These are phyloP conservation scores for Termitomyces eurrhizus DNA, from an alignment of 768 basidiomycete genomes.

Conservation along the genomic window DNA sequence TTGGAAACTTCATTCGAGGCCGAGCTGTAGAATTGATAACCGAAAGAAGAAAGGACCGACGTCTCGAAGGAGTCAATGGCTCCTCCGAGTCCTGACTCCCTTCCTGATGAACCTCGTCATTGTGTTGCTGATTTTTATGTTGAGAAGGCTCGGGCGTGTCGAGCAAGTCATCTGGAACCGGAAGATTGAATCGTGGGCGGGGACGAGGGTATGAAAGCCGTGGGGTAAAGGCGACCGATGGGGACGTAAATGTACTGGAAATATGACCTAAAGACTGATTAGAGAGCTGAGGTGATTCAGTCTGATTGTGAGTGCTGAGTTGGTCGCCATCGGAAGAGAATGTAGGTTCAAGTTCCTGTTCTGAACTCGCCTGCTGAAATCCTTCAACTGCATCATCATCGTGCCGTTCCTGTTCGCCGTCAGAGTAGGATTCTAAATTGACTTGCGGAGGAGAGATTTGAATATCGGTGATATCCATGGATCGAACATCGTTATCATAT, in stretches of 20 bases:
- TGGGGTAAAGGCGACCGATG: constrained; percentile 62
- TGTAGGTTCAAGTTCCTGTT: constrained; percentile 49
- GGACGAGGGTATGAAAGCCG: constrained; percentile 62
- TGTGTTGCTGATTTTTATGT: constrained; percentile 18
- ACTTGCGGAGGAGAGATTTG: constrained; percentile 40
- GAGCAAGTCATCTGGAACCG: constrained; percentile 37
- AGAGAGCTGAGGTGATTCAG: constrained; percentile 23
- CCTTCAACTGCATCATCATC: constrained; percentile 16
- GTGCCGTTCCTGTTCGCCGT: constrained; percentile 11
- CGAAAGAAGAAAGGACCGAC: constrained; percentile 77
- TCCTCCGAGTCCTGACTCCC: constrained; percentile 28
- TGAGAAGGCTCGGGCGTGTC: constrained; percentile 30
- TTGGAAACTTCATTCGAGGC: constrained; percentile 61
- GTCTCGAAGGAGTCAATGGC: constrained; percentile 67
- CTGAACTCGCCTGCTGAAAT: constrained; percentile 14
- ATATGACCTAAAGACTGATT: constrained; percentile 32
- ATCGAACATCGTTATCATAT: constrained; percentile 32
- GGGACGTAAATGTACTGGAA: constrained; percentile 48
- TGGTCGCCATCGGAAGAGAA: constrained; percentile 66
- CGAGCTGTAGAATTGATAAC: constrained; percentile 82
- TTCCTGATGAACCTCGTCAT: constrained; percentile 17
- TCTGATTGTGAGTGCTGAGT: constrained; percentile 28
- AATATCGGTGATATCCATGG: constrained; percentile 53
- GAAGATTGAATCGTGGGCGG: constrained; percentile 58
- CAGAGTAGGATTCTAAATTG: constrained; percentile 12